Evolutionary conservation across 2,329 filamentous ascomycete species (phyloP).

Genomic region (Fusarium sp.): DNA sequence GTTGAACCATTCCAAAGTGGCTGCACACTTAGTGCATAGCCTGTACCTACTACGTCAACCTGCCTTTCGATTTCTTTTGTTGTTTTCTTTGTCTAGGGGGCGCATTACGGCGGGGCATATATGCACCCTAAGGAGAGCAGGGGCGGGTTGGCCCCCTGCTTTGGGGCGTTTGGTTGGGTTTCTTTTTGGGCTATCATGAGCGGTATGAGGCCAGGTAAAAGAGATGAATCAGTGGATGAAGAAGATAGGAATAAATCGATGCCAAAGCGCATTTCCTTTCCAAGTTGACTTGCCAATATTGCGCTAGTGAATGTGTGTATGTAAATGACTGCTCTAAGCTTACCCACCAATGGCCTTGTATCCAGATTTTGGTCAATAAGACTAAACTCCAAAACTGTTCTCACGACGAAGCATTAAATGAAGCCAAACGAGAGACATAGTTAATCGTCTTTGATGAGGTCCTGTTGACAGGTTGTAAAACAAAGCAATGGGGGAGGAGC

Average conservation of each 20-base stretch:
- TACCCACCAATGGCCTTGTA: not conserved
- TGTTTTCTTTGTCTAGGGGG: conserved; percentile 48
- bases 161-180: conserved; percentile 47
- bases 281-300: not conserved
- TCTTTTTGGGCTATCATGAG: conserved; percentile 48
- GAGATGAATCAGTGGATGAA: conserved; percentile 41
- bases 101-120: conserved; percentile 44
- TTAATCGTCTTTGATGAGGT: not conserved
- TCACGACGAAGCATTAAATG: not conserved
- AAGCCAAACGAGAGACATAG: not conserved
- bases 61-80: conserved; percentile 46
- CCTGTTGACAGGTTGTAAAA: not conserved
- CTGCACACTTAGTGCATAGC: conserved; percentile 36
- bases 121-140: conserved; percentile 43
- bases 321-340: not conserved
- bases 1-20: conserved; percentile 48
- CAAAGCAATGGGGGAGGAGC: not conserved
- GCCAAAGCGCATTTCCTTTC: conserved; percentile 45
- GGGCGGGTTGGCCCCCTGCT: conserved; percentile 42
- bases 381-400: not conserved
- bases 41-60: conserved; percentile 50
- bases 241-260: conserved; percentile 46
- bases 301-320: not conserved
- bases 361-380: not conserved
- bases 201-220: conserved; percentile 47